Evolutionary conservation across 2,329 filamentous ascomycete species (phyloP).

Genomic region (Didymella lethalis): DNA sequence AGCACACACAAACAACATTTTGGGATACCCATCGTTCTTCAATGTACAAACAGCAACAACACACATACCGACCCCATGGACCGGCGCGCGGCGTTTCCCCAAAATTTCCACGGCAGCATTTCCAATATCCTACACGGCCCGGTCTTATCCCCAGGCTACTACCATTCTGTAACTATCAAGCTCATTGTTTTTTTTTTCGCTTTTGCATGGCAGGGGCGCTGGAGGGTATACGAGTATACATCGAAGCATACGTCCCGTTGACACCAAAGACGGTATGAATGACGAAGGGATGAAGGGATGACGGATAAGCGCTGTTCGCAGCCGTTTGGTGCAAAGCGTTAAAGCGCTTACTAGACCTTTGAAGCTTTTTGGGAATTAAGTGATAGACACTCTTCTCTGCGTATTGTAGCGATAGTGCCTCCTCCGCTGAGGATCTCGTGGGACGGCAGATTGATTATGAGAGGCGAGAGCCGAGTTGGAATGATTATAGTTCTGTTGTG

Average conservation of each 20-base stretch:
- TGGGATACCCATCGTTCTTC: conserved; percentile 18
- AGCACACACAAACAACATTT: conserved; percentile 3
- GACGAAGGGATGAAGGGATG: conserved; percentile 10
- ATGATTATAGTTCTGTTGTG: neutral
- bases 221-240: conserved; percentile 3
- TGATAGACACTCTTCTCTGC: neutral
- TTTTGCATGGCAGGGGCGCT: conserved; percentile 21
- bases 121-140: neutral
- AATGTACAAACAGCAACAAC: conserved; percentile 20
- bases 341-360: too few relatives aligned
- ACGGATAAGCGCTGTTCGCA: neutral
- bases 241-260: neutral
- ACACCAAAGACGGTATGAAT: neutral
- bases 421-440: neutral
- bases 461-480: neutral
- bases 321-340: neutral
- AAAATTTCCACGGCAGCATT: conserved; percentile 13
- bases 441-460: neutral
- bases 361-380: too few relatives aligned
- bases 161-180: conserved; percentile 11
- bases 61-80: conserved; percentile 13
- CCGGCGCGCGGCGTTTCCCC: conserved; percentile 17
- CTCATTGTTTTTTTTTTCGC: conserved; percentile 4
- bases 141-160: neutral
- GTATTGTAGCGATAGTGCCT: neutral